phyloP scores from a whole-genome alignment of 108 stramenopile genomes.

The Nitzschia palea region DNA sequence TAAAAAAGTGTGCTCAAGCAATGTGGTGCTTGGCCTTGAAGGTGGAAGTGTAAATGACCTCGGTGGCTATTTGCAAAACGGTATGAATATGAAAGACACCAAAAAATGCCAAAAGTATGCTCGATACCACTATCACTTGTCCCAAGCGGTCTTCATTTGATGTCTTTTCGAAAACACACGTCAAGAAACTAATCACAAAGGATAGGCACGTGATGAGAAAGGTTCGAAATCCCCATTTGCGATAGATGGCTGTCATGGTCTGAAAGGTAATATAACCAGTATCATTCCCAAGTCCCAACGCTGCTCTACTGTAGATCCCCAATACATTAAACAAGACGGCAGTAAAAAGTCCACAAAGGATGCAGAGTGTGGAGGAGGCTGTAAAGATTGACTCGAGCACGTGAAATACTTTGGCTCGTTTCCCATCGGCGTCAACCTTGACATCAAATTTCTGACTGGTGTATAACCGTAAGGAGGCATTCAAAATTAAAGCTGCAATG shows the following conservation, averaged over 20 bases:
- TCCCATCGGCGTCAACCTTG: not conserved
- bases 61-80: conserved; percentile 13
- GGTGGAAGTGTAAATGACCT: conserved; percentile 6
- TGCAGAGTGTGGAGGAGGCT: conserved; percentile 5
- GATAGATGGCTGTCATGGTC: conserved; percentile 15
- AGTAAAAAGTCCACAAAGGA: conserved; percentile 26
- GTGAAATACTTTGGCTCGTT: not conserved
- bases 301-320: conserved; percentile 24
- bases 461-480: conserved; percentile 28
- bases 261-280: conserved; percentile 26
- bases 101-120: conserved; percentile 5
- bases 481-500: conserved; percentile 28
- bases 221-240: conserved; percentile 25
- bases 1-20: no score
- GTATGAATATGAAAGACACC: not conserved
- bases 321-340: conserved; percentile 28
- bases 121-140: conserved; percentile 3
- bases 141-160: conserved; percentile 3
- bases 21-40: not conserved
- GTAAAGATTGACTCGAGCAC: conserved; percentile 7
- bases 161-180: conserved; percentile 13
- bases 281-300: conserved; percentile 25
- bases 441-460: not conserved
- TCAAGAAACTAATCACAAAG: conserved; percentile 21
- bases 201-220: conserved; percentile 13